Conservation (phyloP, 2,329 filamentous ascomycete genomes). For the Sclerotinia borealis region DNA sequence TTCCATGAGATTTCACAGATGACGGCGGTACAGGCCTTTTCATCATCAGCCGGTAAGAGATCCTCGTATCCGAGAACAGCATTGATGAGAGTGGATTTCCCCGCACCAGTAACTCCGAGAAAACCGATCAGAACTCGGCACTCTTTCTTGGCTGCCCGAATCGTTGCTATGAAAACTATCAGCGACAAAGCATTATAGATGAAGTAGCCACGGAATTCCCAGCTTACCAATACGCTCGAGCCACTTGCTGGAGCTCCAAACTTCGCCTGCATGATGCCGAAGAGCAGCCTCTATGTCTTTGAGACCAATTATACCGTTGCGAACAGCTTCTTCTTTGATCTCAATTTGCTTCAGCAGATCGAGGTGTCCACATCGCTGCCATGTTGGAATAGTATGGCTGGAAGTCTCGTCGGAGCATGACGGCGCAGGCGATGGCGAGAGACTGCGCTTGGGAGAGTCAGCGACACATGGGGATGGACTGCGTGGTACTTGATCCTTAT, state of each 20-base stretch:
- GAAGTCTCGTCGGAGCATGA: not conserved
- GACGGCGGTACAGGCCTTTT: constrained; percentile 16
- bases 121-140: constrained; percentile 30
- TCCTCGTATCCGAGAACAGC: constrained; percentile 37
- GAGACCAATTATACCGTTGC: not conserved
- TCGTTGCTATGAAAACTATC: constrained; percentile 8
- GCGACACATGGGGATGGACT: not conserved
- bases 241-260: not conserved
- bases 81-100: constrained; percentile 59
- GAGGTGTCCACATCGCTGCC: not conserved
- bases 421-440: not conserved
- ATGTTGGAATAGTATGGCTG: not conserved
- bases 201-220: not conserved
- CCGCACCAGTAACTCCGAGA: constrained; percentile 54
- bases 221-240: not conserved
- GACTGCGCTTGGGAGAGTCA: not conserved
- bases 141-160: constrained; percentile 10
- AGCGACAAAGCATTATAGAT: not conserved
- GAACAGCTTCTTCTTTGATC: not conserved
- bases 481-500: not conserved
- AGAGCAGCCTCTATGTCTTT: not conserved
- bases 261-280: not conserved
- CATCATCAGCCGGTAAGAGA: constrained; percentile 13
- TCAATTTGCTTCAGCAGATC: not conserved
- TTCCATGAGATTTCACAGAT: constrained; percentile 21